Conservation (phyloP, 345 rosid species). For the Arabidopsis thaliana region TAIR10.1 NC_003070.9:17460001-17460500, state of each 20-base stretch:
- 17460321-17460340: slow-evolving; percentile 84
- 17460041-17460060: background rate
- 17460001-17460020: slow-evolving; percentile 6
- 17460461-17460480: slow-evolving; percentile 91
- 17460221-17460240: slow-evolving; percentile 22
- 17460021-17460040: slow-evolving; percentile 3
- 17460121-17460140: slow-evolving; percentile 2
- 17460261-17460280: slow-evolving; percentile 94
- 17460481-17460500: slow-evolving; percentile 96
- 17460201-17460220: slow-evolving; percentile 18
- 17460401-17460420: slow-evolving; percentile 41
- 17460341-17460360: slow-evolving; percentile 92
- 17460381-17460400: slow-evolving; percentile 19
- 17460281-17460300: slow-evolving; percentile 96
- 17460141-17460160: background rate
- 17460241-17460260: slow-evolving; percentile 74
- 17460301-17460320: slow-evolving; percentile 90
- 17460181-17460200: slow-evolving; percentile 24
- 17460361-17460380: slow-evolving; percentile 20
- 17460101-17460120: background rate
- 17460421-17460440: slow-evolving; percentile 77
- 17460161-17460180: background rate
- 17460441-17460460: slow-evolving; percentile 86
- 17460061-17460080: slow-evolving; percentile 5
- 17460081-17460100: background rate